Conservation (phyloP, 176 grass and related monocot genomes). For the Carex kokanica region DNA sequence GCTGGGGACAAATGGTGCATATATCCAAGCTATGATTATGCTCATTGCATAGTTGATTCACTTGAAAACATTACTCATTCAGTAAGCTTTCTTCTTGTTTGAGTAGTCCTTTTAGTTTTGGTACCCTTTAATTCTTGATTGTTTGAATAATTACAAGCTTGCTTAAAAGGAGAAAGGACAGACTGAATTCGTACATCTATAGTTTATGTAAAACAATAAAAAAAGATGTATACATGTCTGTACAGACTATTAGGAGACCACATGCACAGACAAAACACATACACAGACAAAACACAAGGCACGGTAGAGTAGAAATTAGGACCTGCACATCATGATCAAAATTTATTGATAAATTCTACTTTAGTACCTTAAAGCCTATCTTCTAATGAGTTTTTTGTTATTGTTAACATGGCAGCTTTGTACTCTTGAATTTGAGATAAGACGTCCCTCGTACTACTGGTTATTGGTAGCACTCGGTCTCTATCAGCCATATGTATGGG, state of each 20-base stretch:
- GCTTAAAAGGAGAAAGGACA: background rate
- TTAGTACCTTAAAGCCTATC: background rate
- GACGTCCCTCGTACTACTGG: slow-evolving; percentile 97
- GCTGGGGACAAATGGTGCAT: slow-evolving; percentile 97
- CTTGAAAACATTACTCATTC: slow-evolving; percentile 97
- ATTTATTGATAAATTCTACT: background rate
- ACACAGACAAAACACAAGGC: background rate
- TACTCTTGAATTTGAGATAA: slow-evolving; percentile 92
- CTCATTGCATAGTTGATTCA: slow-evolving; percentile 99
- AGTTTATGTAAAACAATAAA: background rate
- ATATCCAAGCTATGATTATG: slow-evolving; percentile 96
- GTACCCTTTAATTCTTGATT: background rate
- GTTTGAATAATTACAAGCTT: slow-evolving; percentile 8
- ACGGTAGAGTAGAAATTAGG: background rate
- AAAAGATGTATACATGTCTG: background rate
- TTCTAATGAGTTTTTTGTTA: slow-evolving; percentile 18
- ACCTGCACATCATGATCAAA: background rate
- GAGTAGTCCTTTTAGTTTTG: slow-evolving; percentile 23
- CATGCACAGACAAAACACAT: background rate
- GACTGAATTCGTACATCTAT: background rate
- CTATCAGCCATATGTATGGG: slow-evolving; percentile 95
- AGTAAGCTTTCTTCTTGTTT: slow-evolving; percentile 43
- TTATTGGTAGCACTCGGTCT: slow-evolving; percentile 74
- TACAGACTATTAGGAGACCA: background rate
- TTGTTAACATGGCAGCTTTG: slow-evolving; percentile 49